Evolutionary conservation across 108 stramenopile genomes (phyloP), one percentile per base, ranked within the genome.

Genomic region (Skeletonema costatum): DNA sequence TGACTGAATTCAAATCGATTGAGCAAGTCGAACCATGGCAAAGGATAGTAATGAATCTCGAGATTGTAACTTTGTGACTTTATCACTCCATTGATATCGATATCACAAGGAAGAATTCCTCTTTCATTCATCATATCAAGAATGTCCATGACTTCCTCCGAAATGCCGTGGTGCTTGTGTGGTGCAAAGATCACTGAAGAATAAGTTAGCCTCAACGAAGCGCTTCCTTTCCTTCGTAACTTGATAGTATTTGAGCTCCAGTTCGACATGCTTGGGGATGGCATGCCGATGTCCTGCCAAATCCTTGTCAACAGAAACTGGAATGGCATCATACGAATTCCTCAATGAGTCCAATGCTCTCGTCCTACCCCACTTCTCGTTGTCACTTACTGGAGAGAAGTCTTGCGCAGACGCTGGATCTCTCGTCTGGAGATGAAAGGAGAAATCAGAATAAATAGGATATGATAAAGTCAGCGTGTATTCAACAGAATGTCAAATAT

Each of bases 1-100:
- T 64, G 73, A 21, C 73, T 65, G 59, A 97, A 94, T 68, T 94
- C 90, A 75, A 97, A 97, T 13, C 53, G 44, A 42, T 97, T 97
- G 2, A 95, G 65, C 38, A 97, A 77, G 25, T 90, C 87, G 64
- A 87, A 86, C 96, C 96, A 97, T 1, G 51, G 82, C 21, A 95
- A 61, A 8, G 94, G 85, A 21, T 51, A 44, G 68, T 86, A 94
- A 29, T 70, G 74, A 32, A 97, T 71, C 65, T 93, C 87, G 38
- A 97, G 80, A 39, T 70, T 75, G 80, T 93, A 95, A 13, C 73
- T 64, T 8, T 75, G 80, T 33, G 82, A 71, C 71, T 86, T 90
- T 12, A 92, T 76, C 17, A 71, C 85, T 33, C 88, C 91, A 32
- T 79, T 85, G n/a, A 85, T 75, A 64, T 93, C 93, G 36, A 84